Evolutionary conservation across 2,329 filamentous ascomycete species (phyloP), one percentile per base, ranked within the genome.

Genomic region (Claviceps quebecensis): DNA sequence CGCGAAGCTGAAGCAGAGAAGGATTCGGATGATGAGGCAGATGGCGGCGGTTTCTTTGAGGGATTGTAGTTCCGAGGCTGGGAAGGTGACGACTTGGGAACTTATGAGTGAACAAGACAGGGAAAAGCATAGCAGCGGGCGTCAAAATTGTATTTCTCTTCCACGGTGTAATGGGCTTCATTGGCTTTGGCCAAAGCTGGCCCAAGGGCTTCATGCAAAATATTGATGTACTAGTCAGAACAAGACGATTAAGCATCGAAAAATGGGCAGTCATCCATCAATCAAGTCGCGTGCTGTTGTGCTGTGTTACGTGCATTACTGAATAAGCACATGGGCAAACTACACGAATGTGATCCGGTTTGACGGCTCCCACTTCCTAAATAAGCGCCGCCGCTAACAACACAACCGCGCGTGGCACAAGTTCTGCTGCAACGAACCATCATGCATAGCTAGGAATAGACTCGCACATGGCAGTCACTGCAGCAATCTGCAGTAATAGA

Each of bases 31-130:
- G 64, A 67, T 17, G 72, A 71, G 22, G 70, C 73, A 52, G 76
- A 75, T 16, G 78, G 72, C 50, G 76, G 74, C 22, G 76, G 72
- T 9, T 75, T 77, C 13, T 83, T 83, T 65, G 53, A 54, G 36
- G 53, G 40, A 5, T 22, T 52, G 5, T 54, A 46, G 29, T 7
- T 45, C 19, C 13, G 14, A 26, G 43, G 16, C 5, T 34, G 3
- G 16, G 23, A 45, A 7, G 22, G 3, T 7, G 4, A 34, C 9
- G 9, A 34, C 4, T 11, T 11, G n/a, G 9, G 23, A 5, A 19
- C 17, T 45, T 11, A 23, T 5, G 26, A 45, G 9, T 17, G n/a
- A 45, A 29, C 16, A 19, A 23, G 22, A 26, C 13, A 19, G 39
- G 29, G 45, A 37, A 43, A 23, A 36, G 41, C 46, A 40, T 44